Evolutionary conservation across 495 filamentous ascomycete species (phyloP).

Genomic region (Podospora australis): DNA sequence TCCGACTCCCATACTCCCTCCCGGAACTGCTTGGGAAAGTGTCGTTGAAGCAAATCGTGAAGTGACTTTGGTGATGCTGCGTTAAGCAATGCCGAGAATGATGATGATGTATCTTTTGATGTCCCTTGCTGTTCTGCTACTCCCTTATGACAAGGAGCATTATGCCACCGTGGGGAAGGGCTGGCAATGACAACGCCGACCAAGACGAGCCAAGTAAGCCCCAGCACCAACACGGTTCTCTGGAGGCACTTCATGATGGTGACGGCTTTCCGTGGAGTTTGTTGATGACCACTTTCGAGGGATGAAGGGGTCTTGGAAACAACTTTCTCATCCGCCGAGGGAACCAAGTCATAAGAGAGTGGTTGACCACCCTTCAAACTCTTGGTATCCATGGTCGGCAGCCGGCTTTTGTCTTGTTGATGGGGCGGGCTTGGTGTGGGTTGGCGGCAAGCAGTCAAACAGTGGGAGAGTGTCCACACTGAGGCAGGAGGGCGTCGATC

Average conservation of each 20-base stretch:
- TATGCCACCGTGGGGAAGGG: conserved; percentile 1
- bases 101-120: conserved; percentile 17
- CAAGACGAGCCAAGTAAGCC: conserved; percentile 25
- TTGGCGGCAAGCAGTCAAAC: too few species aligned
- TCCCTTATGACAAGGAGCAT: conserved; percentile 14
- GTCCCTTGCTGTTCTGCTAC: conserved; percentile 7
- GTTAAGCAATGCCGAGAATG: conserved; percentile 29
- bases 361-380: conserved; percentile 5
- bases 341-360: conserved; percentile 8
- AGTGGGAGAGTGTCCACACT: not conserved
- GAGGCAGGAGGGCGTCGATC: not conserved
- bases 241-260: conserved; percentile 15
- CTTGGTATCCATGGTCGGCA: conserved; percentile 14
- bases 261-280: conserved; percentile 14
- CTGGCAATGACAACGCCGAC: conserved; percentile 25
- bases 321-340: conserved; percentile 9
- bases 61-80: conserved; percentile 32
- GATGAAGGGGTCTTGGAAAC: conserved; percentile 1
- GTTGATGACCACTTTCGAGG: conserved; percentile 3
- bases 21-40: conserved; percentile 31
- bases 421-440: not conserved
- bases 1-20: conserved; percentile 33
- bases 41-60: conserved; percentile 34
- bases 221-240: conserved; percentile 23
- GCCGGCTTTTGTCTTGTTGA: not conserved